Evolutionary conservation across 345 rosid species (phyloP).

Genomic region (Microcos paniculata): DNA sequence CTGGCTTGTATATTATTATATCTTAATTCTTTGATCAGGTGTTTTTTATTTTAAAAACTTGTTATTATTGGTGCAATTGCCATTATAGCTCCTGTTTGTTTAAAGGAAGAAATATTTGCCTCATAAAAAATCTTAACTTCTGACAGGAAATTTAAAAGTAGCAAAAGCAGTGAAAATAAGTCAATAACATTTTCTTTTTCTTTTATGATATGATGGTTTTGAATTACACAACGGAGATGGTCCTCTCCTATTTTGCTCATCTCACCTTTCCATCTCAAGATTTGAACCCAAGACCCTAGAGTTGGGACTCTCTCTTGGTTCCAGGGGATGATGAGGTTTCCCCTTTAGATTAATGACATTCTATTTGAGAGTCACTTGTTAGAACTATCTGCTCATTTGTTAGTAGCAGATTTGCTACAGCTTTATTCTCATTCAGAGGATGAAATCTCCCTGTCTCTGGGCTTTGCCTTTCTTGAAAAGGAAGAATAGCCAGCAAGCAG

Average conservation of each 20-base stretch:
- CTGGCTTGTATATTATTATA: neutral
- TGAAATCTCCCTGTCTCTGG: constrained; percentile 14
- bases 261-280: neutral
- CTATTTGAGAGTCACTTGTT: neutral
- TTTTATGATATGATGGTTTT: neutral
- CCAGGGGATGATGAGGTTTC: neutral
- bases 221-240: neutral
- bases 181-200: neutral
- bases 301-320: neutral
- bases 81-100: neutral
- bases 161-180: neutral
- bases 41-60: neutral
- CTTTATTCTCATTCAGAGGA: neutral
- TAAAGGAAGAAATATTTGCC: neutral
- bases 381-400: neutral
- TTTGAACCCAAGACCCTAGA: neutral
- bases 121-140: neutral
- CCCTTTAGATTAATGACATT: neutral
- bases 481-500: constrained; percentile 41
- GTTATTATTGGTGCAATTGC: neutral
- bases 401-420: neutral
- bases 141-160: neutral
- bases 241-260: neutral
- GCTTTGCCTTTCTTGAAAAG: constrained; percentile 16
- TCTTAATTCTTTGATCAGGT: neutral